Percentiles rank a stretch among this genome's conserved stretches.
Conservation (phyloP, 2,329 filamentous ascomycete species). For the Epichloe scottii region DNA sequence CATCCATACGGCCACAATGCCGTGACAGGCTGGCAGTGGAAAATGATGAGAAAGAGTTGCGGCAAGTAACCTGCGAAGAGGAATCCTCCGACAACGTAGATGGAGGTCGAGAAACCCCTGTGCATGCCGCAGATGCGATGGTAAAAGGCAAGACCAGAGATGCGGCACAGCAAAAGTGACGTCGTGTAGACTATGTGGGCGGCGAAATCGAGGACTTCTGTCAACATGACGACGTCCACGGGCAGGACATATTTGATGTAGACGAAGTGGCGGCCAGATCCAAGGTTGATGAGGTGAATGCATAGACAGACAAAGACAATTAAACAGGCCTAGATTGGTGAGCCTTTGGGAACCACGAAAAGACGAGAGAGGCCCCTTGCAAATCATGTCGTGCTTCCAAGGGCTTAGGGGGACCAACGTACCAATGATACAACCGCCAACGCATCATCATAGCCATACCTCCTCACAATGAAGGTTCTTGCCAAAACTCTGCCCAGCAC, state of each 20-base stretch:
- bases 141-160: constrained; percentile 41
- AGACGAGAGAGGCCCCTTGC: too few species aligned
- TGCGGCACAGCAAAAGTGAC: constrained; percentile 34
- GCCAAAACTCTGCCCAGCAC: constrained; percentile 23
- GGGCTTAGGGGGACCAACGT: constrained; percentile 6
- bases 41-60: constrained; percentile 36
- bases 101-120: constrained; percentile 21
- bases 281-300: constrained; percentile 32
- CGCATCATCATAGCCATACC: constrained; percentile 26
- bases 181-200: constrained; percentile 40
- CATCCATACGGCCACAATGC: constrained; percentile 38
- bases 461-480: constrained; percentile 22
- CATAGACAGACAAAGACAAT: constrained; percentile 30
- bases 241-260: constrained; percentile 35
- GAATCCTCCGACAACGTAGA: constrained; percentile 22
- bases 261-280: constrained; percentile 32
- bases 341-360: too few species aligned
- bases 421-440: constrained; percentile 25
- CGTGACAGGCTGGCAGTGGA: constrained; percentile 38
- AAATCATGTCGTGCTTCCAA: background rate
- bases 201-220: constrained; percentile 34
- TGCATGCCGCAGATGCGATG: constrained; percentile 30
- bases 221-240: constrained; percentile 25
- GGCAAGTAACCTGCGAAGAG: constrained; percentile 31
- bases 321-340: constrained; percentile 18